Base-by-base conservation (phyloP, 306 rosid species). In the Citrullus colocynthis region DNA sequence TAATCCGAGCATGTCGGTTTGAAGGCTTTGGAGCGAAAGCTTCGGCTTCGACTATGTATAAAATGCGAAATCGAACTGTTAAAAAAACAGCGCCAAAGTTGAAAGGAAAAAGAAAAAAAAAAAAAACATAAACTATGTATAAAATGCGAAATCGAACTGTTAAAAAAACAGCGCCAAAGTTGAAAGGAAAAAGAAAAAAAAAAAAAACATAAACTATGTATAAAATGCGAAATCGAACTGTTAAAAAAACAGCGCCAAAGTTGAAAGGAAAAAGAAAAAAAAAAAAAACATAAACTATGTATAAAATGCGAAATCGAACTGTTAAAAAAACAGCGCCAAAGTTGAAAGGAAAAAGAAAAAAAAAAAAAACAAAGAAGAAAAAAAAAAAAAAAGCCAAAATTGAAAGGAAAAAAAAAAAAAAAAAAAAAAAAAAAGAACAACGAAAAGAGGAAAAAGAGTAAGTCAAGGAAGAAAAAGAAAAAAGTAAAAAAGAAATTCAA, bases 291-390 rank as follows among this genome's bases (percentile, higher is more conserved):
- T n/a, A n/a, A n/a, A 3, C 28, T 16, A 8, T 0, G 62, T 74
- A 74, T 74, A 74, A 74, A 74, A 32, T 3, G 63, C 6, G 18
- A 56, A 28, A 58, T 56, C 39, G 83, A 59, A 78, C 76, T 65
- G 21, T 10, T 34, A 10, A 42, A 21, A 13, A 17, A 13, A 39
- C 17, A 24, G 52, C 14, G 9, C 13, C 45, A 8, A 13, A 6
- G 64, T 45, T 48, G 77, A 16, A 4, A 66, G 39, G 12, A n/a
- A 75, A n/a, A 2, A n/a, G 5, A 9, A 62, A 24, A 24, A 24
- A 24, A 54, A 11, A 24, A 24, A 24, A 24, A 24, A 24, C 28
- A 1, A 24, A 57, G n/a, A 75, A 51, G 18, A 24, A n/a, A 76
- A 7, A 41, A 0, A 8, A 58, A 18, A 78, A 66, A 78, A n/a